Conservation (phyloP, 768 basidiomycete genomes). For the Baorangia bicolor region DNA sequence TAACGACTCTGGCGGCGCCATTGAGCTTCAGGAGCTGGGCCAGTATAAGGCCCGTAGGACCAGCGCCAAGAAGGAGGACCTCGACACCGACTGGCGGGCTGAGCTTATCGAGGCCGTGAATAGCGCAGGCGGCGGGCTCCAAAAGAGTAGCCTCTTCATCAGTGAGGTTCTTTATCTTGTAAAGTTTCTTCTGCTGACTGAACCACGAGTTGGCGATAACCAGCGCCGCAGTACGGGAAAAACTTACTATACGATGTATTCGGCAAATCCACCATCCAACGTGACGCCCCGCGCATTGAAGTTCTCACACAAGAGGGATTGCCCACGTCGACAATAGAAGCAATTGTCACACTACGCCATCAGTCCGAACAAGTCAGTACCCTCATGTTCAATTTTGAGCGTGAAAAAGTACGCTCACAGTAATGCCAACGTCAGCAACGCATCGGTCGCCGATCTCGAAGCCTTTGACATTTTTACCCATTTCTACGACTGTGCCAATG, state of each 20-base stretch:
- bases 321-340: conserved; percentile 86
- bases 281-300: conserved; percentile 81
- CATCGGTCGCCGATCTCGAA: conserved; percentile 79
- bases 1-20: conserved; percentile 75
- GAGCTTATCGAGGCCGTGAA: conserved; percentile 90
- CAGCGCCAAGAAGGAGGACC: conserved; percentile 84
- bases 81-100: conserved; percentile 79
- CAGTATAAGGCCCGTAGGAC: conserved; percentile 88
- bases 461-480: conserved; percentile 78
- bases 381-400: neutral
- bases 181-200: conserved; percentile 73
- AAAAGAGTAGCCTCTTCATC: conserved; percentile 87
- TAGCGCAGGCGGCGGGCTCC: conserved; percentile 88
- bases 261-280: conserved; percentile 83
- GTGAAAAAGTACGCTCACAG: conserved; percentile 42
- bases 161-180: conserved; percentile 83
- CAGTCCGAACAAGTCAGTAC: neutral
- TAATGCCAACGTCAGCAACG: conserved; percentile 77
- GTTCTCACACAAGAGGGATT: conserved; percentile 80
- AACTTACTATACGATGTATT: conserved; percentile 80
- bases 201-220: neutral
- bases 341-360: conserved; percentile 69
- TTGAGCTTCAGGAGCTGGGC: conserved; percentile 86
- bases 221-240: neutral
- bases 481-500: conserved; percentile 68